Conservation (phyloP, 139 green algal genomes). For the Auxenochlorella protothecoides region DNA sequence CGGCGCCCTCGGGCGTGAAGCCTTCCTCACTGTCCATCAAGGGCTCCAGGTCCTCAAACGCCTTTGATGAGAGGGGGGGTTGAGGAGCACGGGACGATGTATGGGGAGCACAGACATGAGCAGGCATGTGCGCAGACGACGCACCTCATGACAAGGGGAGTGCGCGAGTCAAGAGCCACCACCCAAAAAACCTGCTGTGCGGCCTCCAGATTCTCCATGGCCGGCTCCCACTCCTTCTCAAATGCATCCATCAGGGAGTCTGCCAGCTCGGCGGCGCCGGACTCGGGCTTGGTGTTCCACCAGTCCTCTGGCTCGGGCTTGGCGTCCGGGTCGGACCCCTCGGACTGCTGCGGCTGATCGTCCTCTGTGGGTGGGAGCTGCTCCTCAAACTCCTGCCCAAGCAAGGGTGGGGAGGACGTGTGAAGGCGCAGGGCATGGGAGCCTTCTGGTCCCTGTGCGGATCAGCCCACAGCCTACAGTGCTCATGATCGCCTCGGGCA, state of each 20-base stretch:
- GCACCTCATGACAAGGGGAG: not conserved
- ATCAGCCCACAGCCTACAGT: too few species aligned
- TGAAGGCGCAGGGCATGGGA: not conserved
- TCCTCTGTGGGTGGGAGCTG: constrained; percentile 35
- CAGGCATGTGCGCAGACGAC: not conserved
- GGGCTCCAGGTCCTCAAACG: constrained; percentile 60
- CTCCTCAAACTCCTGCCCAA: constrained; percentile 60
- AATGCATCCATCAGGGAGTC: constrained; percentile 62
- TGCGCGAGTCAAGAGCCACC: not conserved
- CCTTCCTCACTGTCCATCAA: constrained; percentile 63
- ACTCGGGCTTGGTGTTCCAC: too few species aligned
- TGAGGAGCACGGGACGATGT: not conserved
- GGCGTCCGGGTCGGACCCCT: too few species aligned
- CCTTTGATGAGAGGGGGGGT: not conserved
- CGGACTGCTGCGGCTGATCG: constrained; percentile 18
- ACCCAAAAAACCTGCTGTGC: constrained; percentile 3
- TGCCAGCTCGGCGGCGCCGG: constrained; percentile 12
- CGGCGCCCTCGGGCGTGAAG: constrained; percentile 50
- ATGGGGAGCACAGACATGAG: not conserved
- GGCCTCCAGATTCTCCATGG: constrained; percentile 68
- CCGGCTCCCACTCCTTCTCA: constrained; percentile 63
- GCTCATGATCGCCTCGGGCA: too few species aligned
- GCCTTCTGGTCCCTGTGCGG: too few species aligned
- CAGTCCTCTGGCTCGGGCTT: too few species aligned
- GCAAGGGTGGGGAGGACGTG: not conserved